Conservation (phyloP, 371 early-diverging fungal species). For the Rhizopus arrhizus region DNA sequence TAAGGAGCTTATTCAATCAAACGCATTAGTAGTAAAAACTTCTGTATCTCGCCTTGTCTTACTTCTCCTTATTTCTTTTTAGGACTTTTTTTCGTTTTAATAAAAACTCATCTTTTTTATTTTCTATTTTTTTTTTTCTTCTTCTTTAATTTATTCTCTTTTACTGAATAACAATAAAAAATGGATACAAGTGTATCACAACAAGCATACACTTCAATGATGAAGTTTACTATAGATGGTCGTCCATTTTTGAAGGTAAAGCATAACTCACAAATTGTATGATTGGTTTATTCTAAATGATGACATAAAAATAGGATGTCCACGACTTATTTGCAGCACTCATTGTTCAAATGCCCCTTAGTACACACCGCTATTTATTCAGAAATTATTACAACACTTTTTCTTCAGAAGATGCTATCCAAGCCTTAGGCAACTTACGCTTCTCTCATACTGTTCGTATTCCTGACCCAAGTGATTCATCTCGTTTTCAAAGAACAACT, state of each 20-base stretch:
- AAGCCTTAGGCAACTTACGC: constrained; percentile 54
- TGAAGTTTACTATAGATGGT: constrained; percentile 55
- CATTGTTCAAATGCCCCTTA: constrained; percentile 60
- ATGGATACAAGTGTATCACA: constrained; percentile 44
- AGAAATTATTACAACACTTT: constrained; percentile 63
- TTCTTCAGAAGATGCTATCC: constrained; percentile 62
- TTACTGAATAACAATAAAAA: background rate
- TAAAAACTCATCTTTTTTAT: background rate
- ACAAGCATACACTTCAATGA: constrained; percentile 54
- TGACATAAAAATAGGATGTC: constrained; percentile 47
- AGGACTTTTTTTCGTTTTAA: background rate
- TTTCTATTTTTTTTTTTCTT: background rate
- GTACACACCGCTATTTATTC: constrained; percentile 60
- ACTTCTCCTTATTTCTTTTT: background rate
- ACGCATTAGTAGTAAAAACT: background rate
- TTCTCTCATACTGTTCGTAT: constrained; percentile 60
- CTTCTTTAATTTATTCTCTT: background rate
- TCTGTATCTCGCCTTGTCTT: no score
- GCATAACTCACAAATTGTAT: background rate
- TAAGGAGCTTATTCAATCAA: background rate
- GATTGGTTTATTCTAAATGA: background rate
- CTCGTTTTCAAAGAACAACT: constrained; percentile 50
- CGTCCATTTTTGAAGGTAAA: constrained; percentile 50
- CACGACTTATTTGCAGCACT: constrained; percentile 67
- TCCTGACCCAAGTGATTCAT: constrained; percentile 63